Evolutionary conservation across 2,329 filamentous ascomycete species (phyloP), one percentile per base, ranked within the genome.

Genomic region (Verticillium klebahnii): DNA sequence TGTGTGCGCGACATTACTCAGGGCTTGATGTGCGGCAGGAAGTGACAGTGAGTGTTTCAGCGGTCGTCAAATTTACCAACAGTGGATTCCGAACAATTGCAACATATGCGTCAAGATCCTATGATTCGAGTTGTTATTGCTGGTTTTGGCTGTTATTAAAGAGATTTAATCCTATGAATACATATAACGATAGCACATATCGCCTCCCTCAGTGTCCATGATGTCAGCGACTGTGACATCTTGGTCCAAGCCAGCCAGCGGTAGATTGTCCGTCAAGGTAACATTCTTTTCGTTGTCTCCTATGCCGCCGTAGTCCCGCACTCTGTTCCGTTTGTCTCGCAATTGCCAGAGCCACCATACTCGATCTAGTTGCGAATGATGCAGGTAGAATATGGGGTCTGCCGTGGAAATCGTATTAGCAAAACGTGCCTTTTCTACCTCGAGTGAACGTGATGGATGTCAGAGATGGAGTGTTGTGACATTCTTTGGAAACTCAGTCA

Each of bases 371-470:
- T 65, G 62, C 3, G 62, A 34, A 59, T 67, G 65, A 32, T 67
- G 65, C 14, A 65, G 58, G 31, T 64, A 67, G 59, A 67, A 65
- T 32, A 67, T 61, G n/a, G 65, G 65, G 34, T 67, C 65, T 63
- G 32, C 40, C 55, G 9, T 7, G 14, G 12, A 15, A 15, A n/a
- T n/a, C 7, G 14, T 3, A n/a, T 59, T 57, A 60, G 57, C 23
- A 3, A 32, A 2, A 1, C 4, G 12, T 7, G 15, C 4, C 14
- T 40, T 17, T 15, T 15, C 14, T 40, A 17, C 2, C 11, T 36
- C 34, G 4, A 36, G 7, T 40, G 37, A 29, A 29, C 5, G 29
- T 29, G 29, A 29, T 29, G 29, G 5, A 29, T 29, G 29, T 29
- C 5, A 5, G 25, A 25, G 25, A 25, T 5, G 25, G 25, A 3